Evolutionary conservation across 1,284 basidiomycete genomes (phyloP).

Genomic region (Rhodotorula sp.): DNA sequence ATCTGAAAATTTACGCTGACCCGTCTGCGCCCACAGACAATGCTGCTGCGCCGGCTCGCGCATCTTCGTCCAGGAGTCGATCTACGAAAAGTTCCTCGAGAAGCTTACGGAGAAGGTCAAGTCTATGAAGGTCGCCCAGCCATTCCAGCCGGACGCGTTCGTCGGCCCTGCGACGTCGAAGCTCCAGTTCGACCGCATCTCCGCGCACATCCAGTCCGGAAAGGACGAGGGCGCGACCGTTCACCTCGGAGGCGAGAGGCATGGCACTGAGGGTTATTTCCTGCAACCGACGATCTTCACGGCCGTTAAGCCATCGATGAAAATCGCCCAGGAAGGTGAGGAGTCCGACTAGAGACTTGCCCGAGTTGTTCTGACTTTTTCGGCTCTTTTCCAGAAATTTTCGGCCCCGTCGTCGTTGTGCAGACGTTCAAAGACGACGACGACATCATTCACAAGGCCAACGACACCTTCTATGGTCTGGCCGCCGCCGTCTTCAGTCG

Average conservation of each 20-base stretch:
- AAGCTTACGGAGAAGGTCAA: slow-evolving; percentile 61
- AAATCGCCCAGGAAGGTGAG: slow-evolving; percentile 69
- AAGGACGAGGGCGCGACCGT: slow-evolving; percentile 80
- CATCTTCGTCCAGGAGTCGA: slow-evolving; percentile 70
- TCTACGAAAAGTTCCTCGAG: slow-evolving; percentile 71
- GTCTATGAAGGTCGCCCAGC: slow-evolving; percentile 68
- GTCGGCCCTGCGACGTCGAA: slow-evolving; percentile 88
- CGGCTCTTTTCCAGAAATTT: not conserved
- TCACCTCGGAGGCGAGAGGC: slow-evolving; percentile 69
- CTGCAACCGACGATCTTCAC: slow-evolving; percentile 77
- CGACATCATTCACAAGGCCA: slow-evolving; percentile 61
- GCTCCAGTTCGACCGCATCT: slow-evolving; percentile 62
- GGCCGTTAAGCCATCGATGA: slow-evolving; percentile 70
- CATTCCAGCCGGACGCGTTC: slow-evolving; percentile 67
- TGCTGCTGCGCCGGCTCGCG: slow-evolving; percentile 80
- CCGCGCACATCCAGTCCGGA: slow-evolving; percentile 83
- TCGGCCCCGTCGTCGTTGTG: slow-evolving; percentile 61
- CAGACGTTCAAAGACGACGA: slow-evolving; percentile 49
- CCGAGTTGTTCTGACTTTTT: not conserved
- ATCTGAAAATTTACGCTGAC: not conserved
- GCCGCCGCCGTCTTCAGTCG: slow-evolving; percentile 82
- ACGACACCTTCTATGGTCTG: slow-evolving; percentile 75
- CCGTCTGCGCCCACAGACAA: slow-evolving; percentile 63
- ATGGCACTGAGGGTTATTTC: slow-evolving; percentile 64
- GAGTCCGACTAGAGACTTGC: slow-evolving; percentile 60